Evolutionary conservation across 208 protist genomes (phyloP).

Genomic region (Wallacemonas sp.): DNA sequence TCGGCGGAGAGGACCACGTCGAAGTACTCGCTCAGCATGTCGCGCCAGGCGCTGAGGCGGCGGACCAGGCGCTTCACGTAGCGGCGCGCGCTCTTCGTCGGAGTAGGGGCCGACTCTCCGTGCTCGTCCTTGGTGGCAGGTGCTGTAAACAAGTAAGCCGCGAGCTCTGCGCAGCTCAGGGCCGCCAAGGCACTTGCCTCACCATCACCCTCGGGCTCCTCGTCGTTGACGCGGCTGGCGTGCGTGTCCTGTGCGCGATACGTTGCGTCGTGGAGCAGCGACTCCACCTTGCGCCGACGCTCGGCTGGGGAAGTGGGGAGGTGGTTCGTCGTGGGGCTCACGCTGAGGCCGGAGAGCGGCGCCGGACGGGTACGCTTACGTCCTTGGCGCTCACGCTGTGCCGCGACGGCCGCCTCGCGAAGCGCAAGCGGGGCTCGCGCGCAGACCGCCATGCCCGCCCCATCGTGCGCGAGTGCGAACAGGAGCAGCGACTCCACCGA

Average conservation of each 20-base stretch:
- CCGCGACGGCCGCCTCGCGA: conserved; percentile 19
- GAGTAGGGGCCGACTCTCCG: conserved; percentile 11
- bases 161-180: not conserved
- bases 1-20: conserved; percentile 54
- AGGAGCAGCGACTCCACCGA: conserved; percentile 47
- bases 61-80: conserved; percentile 52
- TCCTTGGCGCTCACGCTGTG: not conserved
- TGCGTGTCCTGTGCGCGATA: not conserved
- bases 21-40: conserved; percentile 86
- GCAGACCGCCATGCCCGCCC: conserved; percentile 27
- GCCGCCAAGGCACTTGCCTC: not conserved
- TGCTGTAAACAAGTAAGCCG: not conserved
- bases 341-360: not conserved
- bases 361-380: not conserved
- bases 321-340: not conserved
- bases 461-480: conserved; percentile 57
- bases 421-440: conserved; percentile 18
- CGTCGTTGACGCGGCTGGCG: too few species aligned
- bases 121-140: not conserved
- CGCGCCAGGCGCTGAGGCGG: conserved; percentile 56
- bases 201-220: too few species aligned
- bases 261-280: conserved; percentile 16
- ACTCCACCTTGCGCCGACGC: not conserved
- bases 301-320: not conserved
- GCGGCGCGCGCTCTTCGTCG: conserved; percentile 19